These are phyloP conservation scores for Venturia nashicola DNA, from an alignment of 2,329 filamentous ascomycete genomes.

Conservation along the genomic window DNA sequence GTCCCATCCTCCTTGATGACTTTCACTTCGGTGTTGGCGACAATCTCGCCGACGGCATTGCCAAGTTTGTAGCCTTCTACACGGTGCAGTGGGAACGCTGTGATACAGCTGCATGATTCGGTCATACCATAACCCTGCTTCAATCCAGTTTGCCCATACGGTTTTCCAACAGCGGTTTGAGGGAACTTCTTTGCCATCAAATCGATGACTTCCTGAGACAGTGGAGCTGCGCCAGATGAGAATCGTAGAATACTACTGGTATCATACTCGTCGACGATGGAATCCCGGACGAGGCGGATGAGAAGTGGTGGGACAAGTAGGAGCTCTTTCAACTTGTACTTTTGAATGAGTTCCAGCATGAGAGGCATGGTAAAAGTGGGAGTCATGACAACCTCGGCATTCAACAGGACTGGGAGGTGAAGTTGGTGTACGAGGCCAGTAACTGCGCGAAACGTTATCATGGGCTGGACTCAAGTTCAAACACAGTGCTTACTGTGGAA, in stretches of 20 bases:
- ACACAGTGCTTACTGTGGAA: slow-evolving; percentile 38
- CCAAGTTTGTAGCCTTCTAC: slow-evolving; percentile 45
- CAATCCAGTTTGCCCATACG: slow-evolving; percentile 33
- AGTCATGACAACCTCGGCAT: slow-evolving; percentile 55
- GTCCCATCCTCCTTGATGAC: slow-evolving; percentile 44
- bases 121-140: slow-evolving; percentile 61
- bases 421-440: slow-evolving; percentile 51
- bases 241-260: slow-evolving; percentile 43
- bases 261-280: slow-evolving; percentile 43
- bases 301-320: slow-evolving; percentile 49
- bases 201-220: slow-evolving; percentile 44
- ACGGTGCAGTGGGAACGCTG: slow-evolving; percentile 43
- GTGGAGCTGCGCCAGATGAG: slow-evolving; percentile 48
- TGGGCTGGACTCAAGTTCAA: not conserved
- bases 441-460: slow-evolving; percentile 18
- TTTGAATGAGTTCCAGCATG: slow-evolving; percentile 41
- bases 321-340: slow-evolving; percentile 43
- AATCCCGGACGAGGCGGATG: slow-evolving; percentile 47
- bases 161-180: slow-evolving; percentile 19
- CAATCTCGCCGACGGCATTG: slow-evolving; percentile 42
- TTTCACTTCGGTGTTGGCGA: slow-evolving; percentile 47
- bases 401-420: slow-evolving; percentile 49
- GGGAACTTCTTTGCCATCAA: slow-evolving; percentile 45
- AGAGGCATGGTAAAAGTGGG: slow-evolving; percentile 49
- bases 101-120: slow-evolving; percentile 51